Base-by-base conservation (phyloP, 2,329 filamentous ascomycete species). In the Alternaria rosae region DNA sequence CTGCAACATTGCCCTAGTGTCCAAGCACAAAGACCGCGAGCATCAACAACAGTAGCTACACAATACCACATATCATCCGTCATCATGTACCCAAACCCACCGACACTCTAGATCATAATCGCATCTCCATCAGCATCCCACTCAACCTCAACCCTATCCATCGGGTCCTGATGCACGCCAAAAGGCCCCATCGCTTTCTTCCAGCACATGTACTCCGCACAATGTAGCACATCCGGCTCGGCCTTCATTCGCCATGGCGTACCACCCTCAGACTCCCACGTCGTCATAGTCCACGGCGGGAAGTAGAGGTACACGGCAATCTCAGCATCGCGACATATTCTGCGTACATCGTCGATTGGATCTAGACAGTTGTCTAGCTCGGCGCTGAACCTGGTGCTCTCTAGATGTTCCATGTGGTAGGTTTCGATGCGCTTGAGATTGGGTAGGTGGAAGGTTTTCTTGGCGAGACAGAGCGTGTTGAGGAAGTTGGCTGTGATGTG, bases 261-360 rank as follows among this genome's bases (percentile, higher is more conserved):
- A 5, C 62, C 51, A 21, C 57, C 54, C 1, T 25, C 6, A 30
- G 59, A 28, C 12, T 54, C 44, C 62, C 62, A 63, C 5, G 65
- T 65, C 42, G n/a, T 43, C 38, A 65, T 17, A 15, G 21, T n/a
- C 17, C 58, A 58, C 1, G 44, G 50, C 9, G 62, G 65, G 28
- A 65, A 63, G 41, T 63, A 65, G 21, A 67, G 38, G 26, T 59
- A 61, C 30, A 67, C 15, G 20, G 28, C 59, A 4, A 67, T 13
- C 20, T 57, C 54, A 2, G 62, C 62, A 13, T 51, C 35, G 9
- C 23, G 32, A 41, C 32, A 67, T 21, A 47, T 47, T 30, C 4
- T 12, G 5, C 47, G 54, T 11, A 61, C 23, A 23, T 55, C 60
- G 4, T 32, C 28, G 17, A 61, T 42, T 9, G 59, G 51, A 20